Evolutionary conservation across 208 protist genomes (phyloP).

Genomic region (Acanthamoeba healyi): DNA sequence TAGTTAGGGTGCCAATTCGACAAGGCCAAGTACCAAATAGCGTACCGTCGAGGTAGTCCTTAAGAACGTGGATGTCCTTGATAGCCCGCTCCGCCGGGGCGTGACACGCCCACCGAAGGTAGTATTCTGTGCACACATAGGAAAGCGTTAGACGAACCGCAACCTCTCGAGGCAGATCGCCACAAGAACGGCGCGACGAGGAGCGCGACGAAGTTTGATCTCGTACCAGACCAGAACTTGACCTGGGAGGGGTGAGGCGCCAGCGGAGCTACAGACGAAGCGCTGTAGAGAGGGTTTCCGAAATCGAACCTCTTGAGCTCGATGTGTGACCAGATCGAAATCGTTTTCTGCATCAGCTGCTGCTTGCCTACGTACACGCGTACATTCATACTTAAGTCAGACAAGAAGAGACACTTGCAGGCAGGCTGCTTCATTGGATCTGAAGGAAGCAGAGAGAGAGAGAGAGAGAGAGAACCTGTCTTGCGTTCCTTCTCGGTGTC

Average conservation of each 20-base stretch:
- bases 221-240: constrained; percentile 60
- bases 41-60: constrained; percentile 43
- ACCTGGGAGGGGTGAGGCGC: constrained; percentile 46
- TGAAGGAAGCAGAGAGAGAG: neutral
- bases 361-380: neutral
- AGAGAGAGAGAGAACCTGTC: neutral
- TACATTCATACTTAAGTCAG: neutral
- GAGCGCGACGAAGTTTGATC: no score
- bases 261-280: neutral
- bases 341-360: constrained; percentile 61
- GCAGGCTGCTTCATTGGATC: no score
- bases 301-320: constrained; percentile 1
- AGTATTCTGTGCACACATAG: neutral
- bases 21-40: neutral
- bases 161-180: no score
- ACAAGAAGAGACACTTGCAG: no score
- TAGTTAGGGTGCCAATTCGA: no score
- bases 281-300: neutral
- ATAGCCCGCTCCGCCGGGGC: neutral
- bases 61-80: constrained; percentile 1
- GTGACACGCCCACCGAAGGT: constrained; percentile 42
- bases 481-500: constrained; percentile 70
- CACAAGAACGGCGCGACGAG: no score
- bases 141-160: neutral
- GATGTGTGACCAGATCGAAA: constrained; percentile 53